These are phyloP conservation scores for Pezicula neosporulosa DNA, from an alignment of 2,329 filamentous ascomycete genomes.

Conservation along the genomic window DNA sequence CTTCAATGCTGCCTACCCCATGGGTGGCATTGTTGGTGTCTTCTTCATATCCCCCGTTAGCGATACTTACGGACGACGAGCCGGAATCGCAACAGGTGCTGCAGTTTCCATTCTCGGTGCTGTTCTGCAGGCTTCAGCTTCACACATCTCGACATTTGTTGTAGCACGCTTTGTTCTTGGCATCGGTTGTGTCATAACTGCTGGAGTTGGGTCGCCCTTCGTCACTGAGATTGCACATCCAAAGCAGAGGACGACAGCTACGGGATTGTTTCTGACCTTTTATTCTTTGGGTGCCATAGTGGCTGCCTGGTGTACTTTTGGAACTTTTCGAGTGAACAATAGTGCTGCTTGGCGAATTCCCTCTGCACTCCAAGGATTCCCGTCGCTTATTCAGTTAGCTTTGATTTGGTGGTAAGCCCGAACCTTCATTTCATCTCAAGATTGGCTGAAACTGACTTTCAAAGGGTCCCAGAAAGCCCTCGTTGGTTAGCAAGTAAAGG, in stretches of 20 bases:
- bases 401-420: slow-evolving; percentile 22
- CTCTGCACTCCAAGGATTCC: slow-evolving; percentile 25
- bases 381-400: slow-evolving; percentile 6
- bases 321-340: slow-evolving; percentile 27
- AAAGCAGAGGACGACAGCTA: slow-evolving; percentile 29
- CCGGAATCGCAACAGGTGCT: slow-evolving; percentile 5
- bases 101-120: slow-evolving; percentile 37
- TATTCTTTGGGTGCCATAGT: slow-evolving; percentile 30
- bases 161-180: slow-evolving; percentile 4
- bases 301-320: slow-evolving; percentile 29
- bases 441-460: no score
- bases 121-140: slow-evolving; percentile 22
- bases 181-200: slow-evolving; percentile 38
- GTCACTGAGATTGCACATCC: slow-evolving; percentile 34
- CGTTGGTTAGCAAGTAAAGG: slow-evolving; percentile 56
- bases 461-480: slow-evolving; percentile 50
- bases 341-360: slow-evolving; percentile 31
- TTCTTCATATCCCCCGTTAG: slow-evolving; percentile 36
- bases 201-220: slow-evolving; percentile 9
- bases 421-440: no score
- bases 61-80: slow-evolving; percentile 33
- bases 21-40: slow-evolving; percentile 39
- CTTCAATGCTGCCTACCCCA: slow-evolving; percentile 39
- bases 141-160: slow-evolving; percentile 1
- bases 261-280: slow-evolving; percentile 27